Base-by-base conservation (phyloP, 1,139 yeast species). In the Starmera stellimalicola region DNA sequence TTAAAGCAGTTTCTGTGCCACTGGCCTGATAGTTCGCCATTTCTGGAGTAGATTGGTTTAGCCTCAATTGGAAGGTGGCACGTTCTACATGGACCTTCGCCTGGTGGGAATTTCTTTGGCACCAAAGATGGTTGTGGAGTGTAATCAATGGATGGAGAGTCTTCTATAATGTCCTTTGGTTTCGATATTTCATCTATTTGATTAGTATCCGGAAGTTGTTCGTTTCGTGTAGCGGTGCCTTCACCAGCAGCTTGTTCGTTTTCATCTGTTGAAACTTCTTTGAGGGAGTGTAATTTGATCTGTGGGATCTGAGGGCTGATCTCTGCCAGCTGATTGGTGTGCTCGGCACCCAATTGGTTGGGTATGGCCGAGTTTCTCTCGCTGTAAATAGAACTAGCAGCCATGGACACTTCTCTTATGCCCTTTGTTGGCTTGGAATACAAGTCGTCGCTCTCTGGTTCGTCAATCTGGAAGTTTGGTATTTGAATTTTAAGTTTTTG, bases 1-100 rank as follows among this genome's bases (percentile, higher is more conserved):
- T 64, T 60, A 62, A 91, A 88, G 54, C 98, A 91, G 12, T 66
- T 60, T 33, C 94, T 68, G 54, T 91, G 98, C 97, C 97, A 88
- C 56, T 87, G 93, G 0, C 98, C 98, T 1, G 88, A 71, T 28
- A 91, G 62, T 47, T 81, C 88, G 16, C 84, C 85, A 43, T 73
- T 77, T 28, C 57, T 60, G 10, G 95, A 84, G 54, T 76, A 80
- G n/a, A 91, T 73, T 39, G 68, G 71, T 61, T 63, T 73, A 29
- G 63, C 77, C 33, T 42, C 51, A 27, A 78, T 71, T 16, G 52
- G 58, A 19, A 54, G 45, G 8, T 57, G 51, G 61, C 98, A 88
- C 26, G 61, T 50, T 40, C 91, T 70, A 50, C 91, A 81, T 10
- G 87, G 87, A 0, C 91, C 91, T 39, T 70, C 60, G 1, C 91